These are phyloP conservation scores for Candida methanosorbosa DNA, from an alignment of 805 yeast genomes.

Conservation along the genomic window DNA sequence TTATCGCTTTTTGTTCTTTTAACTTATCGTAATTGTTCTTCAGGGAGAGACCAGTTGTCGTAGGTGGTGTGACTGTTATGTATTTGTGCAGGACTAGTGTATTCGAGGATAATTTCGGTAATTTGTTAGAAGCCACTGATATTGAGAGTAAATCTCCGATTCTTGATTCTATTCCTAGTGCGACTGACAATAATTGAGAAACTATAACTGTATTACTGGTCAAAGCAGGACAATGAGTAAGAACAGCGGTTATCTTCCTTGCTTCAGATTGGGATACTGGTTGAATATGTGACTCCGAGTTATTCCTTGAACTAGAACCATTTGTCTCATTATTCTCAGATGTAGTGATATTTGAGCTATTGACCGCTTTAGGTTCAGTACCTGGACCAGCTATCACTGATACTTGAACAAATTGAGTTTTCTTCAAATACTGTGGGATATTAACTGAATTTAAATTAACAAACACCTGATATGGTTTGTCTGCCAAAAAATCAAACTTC, in stretches of 20 bases:
- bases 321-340: not conserved
- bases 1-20: constrained; percentile 13
- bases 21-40: constrained; percentile 22
- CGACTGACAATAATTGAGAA: constrained; percentile 43
- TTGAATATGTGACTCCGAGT: constrained; percentile 1
- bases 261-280: constrained; percentile 30
- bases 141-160: constrained; percentile 49
- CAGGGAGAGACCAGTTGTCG: constrained; percentile 15
- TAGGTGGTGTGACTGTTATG: constrained; percentile 32
- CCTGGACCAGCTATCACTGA: constrained; percentile 47
- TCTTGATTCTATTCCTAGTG: constrained; percentile 41
- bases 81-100: constrained; percentile 46
- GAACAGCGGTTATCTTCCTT: constrained; percentile 40
- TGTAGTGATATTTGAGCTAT: not conserved
- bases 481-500: constrained; percentile 12
- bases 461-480: constrained; percentile 31
- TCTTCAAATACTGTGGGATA: constrained; percentile 22
- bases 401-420: constrained; percentile 38
- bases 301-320: not conserved
- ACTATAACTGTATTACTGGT: constrained; percentile 38
- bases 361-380: constrained; percentile 14
- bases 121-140: constrained; percentile 24
- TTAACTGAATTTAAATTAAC: constrained; percentile 30
- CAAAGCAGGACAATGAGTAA: constrained; percentile 29
- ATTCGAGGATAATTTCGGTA: constrained; percentile 19